Evolutionary conservation across 257 asterid genomes (phyloP), one percentile per base, ranked within the genome.

Genomic region (Voacanga thouarsii): DNA sequence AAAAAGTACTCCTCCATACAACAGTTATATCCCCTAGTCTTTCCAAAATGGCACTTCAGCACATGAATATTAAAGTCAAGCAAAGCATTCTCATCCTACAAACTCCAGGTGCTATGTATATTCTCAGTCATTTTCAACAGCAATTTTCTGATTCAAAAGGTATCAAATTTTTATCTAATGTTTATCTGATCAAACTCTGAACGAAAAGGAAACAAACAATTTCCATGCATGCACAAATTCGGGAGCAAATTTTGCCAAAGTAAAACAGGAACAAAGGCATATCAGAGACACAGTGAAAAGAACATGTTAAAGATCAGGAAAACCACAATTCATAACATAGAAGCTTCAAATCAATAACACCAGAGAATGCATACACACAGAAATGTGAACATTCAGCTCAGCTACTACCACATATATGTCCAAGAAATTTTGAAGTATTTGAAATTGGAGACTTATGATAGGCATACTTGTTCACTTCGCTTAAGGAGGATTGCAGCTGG

Each of bases 391-490:
- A 55, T 21, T 19, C 43, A 66, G 2, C 39, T 24, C 26, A 16
- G 56, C 72, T 33, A 43, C 16, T 74, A 63, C 26, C 1, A 14
- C 41, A 76, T 60, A 18, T 15, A 53, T 73, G 70, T 74, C 63
- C 51, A 75, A 71, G 71, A 77, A 77, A 78, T 53, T 77, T n/a
- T 68, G 59, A 26, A 59, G 44, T 23, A 78, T 70, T 59, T 64
- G 28, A 39, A 53, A 75, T 15, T 56, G 43, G 45, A 45, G 56
- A 7, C 33, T 6, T 51, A 37, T 21, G 51, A 43, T 19, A 67
- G 49, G 39, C 82, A 84, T 86, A 93, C 99, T 84, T 83, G 86
- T 93, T 95, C 79, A 93, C 96, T 87, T 95, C 98, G 83, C 82
- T 75, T 43, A 93, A 90, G 82, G 89, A 81, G 26, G 94, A 93